A percentile compares a stretch with the other conserved stretches of the same genome.
Conservation (phyloP, 2,329 filamentous ascomycete genomes). For the Colletotrichum viniferum region DNA sequence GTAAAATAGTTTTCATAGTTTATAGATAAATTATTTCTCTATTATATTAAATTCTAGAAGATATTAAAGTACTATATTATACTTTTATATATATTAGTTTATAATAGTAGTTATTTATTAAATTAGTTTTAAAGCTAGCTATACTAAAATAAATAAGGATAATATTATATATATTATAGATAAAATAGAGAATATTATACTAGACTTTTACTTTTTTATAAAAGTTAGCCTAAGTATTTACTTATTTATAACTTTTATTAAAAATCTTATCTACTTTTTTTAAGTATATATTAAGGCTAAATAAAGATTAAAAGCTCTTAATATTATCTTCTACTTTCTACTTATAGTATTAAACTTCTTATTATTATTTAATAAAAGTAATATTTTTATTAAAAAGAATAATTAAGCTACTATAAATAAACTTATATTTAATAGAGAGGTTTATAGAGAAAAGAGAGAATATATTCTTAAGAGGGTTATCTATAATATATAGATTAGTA, state of each 20-base stretch:
- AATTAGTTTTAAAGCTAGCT: background rate
- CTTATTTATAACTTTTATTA: background rate
- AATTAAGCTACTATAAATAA: background rate
- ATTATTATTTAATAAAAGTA: background rate
- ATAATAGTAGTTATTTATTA: background rate
- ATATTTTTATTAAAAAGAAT: background rate
- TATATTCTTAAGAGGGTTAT: background rate
- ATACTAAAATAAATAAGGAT: background rate
- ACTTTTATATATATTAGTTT: background rate
- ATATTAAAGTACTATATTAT: background rate
- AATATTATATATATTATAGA: background rate
- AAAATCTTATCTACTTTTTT: too few relatives aligned
- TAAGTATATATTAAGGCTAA: too few relatives aligned
- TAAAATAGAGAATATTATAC: background rate
- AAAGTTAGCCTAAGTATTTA: background rate
- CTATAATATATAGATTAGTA: background rate
- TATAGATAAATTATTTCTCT: background rate
- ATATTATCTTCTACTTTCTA: too few relatives aligned
- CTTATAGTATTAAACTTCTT: too few relatives aligned
- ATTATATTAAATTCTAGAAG: background rate
- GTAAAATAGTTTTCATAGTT: background rate
- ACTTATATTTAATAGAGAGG: background rate
- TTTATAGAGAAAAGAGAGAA: background rate
- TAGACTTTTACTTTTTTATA: too few relatives aligned
- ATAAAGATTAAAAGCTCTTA: too few relatives aligned